Percentiles rank a stretch among this genome's conserved stretches.
These are phyloP conservation scores for Selaginella moellendorffii DNA, from an alignment of 75 land plant genomes.

Conservation along the genomic window DNA sequence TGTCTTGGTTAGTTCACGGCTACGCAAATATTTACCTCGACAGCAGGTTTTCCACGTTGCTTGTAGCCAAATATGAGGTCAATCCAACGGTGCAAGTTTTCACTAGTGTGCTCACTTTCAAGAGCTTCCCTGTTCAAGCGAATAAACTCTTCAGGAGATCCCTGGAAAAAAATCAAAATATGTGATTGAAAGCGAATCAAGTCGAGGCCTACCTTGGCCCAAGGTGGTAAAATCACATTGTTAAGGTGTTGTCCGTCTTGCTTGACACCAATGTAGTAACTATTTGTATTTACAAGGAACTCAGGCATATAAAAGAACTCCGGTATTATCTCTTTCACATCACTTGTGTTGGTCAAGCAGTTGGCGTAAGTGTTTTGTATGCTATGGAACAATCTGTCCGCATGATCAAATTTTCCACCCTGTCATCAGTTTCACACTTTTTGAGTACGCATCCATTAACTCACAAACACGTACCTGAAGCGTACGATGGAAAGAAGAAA, in stretches of 20 bases:
- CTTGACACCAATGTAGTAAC: slow-evolving; percentile 75
- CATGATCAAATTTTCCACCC: slow-evolving; percentile 99
- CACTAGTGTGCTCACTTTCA: slow-evolving; percentile 97
- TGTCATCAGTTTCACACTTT: slow-evolving; percentile 17
- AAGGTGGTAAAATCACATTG: slow-evolving; percentile 76
- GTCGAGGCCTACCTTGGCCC: slow-evolving; percentile 69
- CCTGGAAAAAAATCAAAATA: slow-evolving; percentile 25
- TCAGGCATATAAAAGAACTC: slow-evolving; percentile 99
- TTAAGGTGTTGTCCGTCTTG: slow-evolving; percentile 85
- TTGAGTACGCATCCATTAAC: neutral
- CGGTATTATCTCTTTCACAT: slow-evolving; percentile 94
- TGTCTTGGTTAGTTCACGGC: no score
- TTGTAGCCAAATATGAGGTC: slow-evolving; percentile 94
- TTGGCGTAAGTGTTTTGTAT: slow-evolving; percentile 65
- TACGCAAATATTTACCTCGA: slow-evolving; percentile 42
- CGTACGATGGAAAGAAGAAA: slow-evolving; percentile 77
- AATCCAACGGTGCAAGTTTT: slow-evolving; percentile 93
- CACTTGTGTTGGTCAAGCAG: slow-evolving; percentile 96
- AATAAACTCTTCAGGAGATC: slow-evolving; percentile 81
- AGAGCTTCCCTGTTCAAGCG: slow-evolving; percentile 74
- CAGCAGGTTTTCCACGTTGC: slow-evolving; percentile 91
- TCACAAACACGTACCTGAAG: slow-evolving; percentile 47
- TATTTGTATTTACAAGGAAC: slow-evolving; percentile 75
- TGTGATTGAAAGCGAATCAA: neutral
- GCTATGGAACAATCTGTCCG: slow-evolving; percentile 96